Evolutionary conservation across 2,329 filamentous ascomycete genomes (phyloP).

Genomic region (Penicillium decumbens): DNA sequence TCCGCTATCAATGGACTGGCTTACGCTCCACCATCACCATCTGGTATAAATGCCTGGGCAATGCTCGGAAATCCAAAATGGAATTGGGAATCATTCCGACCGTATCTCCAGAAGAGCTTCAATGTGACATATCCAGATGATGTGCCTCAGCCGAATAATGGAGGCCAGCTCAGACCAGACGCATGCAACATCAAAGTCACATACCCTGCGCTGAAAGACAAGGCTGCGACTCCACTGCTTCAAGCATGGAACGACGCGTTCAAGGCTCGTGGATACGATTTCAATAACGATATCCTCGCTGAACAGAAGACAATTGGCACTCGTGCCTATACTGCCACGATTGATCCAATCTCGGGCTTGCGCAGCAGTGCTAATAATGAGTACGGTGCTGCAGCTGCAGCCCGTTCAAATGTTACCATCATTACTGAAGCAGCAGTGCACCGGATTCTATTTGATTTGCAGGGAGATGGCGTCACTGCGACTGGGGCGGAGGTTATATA

Average conservation of each 20-base stretch:
- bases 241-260: slow-evolving; percentile 18
- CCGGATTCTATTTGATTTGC: slow-evolving; percentile 9
- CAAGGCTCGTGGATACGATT: slow-evolving; percentile 3
- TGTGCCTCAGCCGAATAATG: background rate
- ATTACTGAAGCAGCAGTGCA: slow-evolving; percentile 9
- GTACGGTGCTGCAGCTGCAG: slow-evolving; percentile 4
- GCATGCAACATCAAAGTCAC: slow-evolving; percentile 10
- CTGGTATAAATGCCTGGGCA: slow-evolving; percentile 30
- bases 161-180: background rate
- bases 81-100: slow-evolving; percentile 14
- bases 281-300: slow-evolving; percentile 5
- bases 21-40: slow-evolving; percentile 44
- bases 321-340: slow-evolving; percentile 11
- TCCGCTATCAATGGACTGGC: slow-evolving; percentile 16
- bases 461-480: background rate
- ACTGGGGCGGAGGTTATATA: slow-evolving; percentile 5
- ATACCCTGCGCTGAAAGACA: slow-evolving; percentile 9
- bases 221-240: slow-evolving; percentile 1
- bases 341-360: slow-evolving; percentile 12
- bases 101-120: slow-evolving; percentile 15
- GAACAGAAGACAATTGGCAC: slow-evolving; percentile 9
- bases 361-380: slow-evolving; percentile 16
- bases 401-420: slow-evolving; percentile 14
- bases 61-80: slow-evolving; percentile 25
- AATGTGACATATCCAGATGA: slow-evolving; percentile 1